Conservation (phyloP, 805 yeast genomes). For the Scheffersomyces lignosus region DNA sequence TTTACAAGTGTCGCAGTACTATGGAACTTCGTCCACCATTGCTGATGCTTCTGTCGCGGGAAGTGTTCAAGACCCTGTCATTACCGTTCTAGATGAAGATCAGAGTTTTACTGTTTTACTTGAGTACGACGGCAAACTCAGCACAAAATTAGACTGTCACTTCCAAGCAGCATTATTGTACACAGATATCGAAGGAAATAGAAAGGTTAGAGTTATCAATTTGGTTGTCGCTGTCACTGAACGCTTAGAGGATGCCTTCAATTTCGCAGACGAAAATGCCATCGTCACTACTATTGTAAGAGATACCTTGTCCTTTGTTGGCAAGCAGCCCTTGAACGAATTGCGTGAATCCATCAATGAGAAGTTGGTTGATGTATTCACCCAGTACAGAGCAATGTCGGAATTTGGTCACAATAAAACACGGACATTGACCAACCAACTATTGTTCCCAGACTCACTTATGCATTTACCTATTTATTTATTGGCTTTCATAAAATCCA, state of each 20-base stretch:
- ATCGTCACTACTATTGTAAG: slow-evolving; percentile 39
- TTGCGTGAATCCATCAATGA: slow-evolving; percentile 39
- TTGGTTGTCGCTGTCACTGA: slow-evolving; percentile 79
- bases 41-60: slow-evolving; percentile 18
- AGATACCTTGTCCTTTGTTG: slow-evolving; percentile 41
- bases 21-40: slow-evolving; percentile 46
- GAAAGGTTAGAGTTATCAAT: slow-evolving; percentile 87
- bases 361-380: slow-evolving; percentile 44
- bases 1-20: slow-evolving; percentile 73
- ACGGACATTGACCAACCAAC: slow-evolving; percentile 48
- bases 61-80: slow-evolving; percentile 57
- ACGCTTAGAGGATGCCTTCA: slow-evolving; percentile 69
- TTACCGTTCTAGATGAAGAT: slow-evolving; percentile 65
- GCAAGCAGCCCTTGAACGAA: slow-evolving; percentile 38
- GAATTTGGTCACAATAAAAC: slow-evolving; percentile 38
- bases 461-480: slow-evolving; percentile 67
- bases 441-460: slow-evolving; percentile 80
- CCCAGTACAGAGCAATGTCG: slow-evolving; percentile 53
- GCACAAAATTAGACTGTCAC: slow-evolving; percentile 73
- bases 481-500: slow-evolving; percentile 68
- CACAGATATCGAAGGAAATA: slow-evolving; percentile 70
- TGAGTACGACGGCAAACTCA: slow-evolving; percentile 72
- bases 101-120: slow-evolving; percentile 71
- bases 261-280: slow-evolving; percentile 69
- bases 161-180: slow-evolving; percentile 89